Evolutionary conservation across 1,284 basidiomycete species (phyloP).

Genomic region (Acaromyces ingoldii): DNA sequence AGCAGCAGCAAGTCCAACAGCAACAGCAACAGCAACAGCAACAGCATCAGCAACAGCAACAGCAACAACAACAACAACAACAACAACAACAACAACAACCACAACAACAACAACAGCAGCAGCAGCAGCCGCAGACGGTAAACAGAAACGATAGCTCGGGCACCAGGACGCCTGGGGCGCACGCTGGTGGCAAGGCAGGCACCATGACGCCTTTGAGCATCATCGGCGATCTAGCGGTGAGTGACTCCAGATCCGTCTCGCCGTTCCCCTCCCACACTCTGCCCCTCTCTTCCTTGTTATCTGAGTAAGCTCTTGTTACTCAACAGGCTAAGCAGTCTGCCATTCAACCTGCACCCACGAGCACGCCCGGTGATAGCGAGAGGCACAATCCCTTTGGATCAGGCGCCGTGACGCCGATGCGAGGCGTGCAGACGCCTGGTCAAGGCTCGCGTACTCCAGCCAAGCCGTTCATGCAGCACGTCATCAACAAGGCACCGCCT

Average conservation of each 20-base stretch:
- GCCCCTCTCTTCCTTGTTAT: not conserved
- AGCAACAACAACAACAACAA: not conserved
- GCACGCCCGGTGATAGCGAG: slow-evolving; percentile 25
- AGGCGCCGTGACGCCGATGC: slow-evolving; percentile 40
- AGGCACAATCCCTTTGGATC: slow-evolving; percentile 43
- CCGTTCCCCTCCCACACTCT: not conserved
- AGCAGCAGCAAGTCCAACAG: no score
- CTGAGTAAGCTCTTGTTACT: not conserved
- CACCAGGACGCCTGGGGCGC: slow-evolving; percentile 30
- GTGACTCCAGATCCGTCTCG: not conserved
- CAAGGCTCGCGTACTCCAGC: slow-evolving; percentile 12
- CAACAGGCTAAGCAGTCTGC: slow-evolving; percentile 28
- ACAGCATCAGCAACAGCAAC: not conserved
- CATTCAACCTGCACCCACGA: slow-evolving; percentile 12
- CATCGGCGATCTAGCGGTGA: slow-evolving; percentile 46
- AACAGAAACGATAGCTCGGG: slow-evolving; percentile 17
- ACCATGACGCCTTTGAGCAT: slow-evolving; percentile 43
- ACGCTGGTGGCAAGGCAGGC: slow-evolving; percentile 31
- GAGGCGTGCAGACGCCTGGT: slow-evolving; percentile 33
- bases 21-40: no score
- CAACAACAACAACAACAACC: not conserved
- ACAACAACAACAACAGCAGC: not conserved
- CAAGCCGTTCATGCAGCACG: not conserved
- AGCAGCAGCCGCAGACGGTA: not conserved
- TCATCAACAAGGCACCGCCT: slow-evolving; percentile 46